These are phyloP conservation scores for Petunia axillaris DNA, from an alignment of 257 asterid species.

Conservation along the genomic window DNA sequence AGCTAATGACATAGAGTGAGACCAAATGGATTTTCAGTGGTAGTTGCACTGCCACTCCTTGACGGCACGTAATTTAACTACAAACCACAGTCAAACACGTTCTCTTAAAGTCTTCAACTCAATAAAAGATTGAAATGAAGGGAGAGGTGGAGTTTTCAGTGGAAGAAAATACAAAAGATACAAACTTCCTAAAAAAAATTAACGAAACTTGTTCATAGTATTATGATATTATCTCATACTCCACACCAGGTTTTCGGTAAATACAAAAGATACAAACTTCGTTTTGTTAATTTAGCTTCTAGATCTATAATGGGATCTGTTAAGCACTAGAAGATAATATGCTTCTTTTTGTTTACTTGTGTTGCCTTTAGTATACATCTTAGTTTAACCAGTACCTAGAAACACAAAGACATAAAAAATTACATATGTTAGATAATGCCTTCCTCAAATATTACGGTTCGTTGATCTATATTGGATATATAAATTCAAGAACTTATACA, in stretches of 20 bases:
- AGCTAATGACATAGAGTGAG: background rate
- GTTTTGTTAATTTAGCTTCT: background rate
- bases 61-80: slow-evolving; percentile 36
- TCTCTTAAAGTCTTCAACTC: background rate
- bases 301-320: background rate
- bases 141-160: too few species aligned
- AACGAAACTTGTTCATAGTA: too few species aligned
- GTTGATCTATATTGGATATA: background rate
- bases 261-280: too few species aligned
- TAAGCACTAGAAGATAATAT: background rate
- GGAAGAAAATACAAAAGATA: too few species aligned
- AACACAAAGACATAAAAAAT: background rate
- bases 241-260: too few species aligned
- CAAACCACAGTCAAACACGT: slow-evolving; percentile 3
- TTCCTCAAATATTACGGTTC: background rate
- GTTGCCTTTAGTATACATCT: background rate
- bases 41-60: slow-evolving; percentile 33
- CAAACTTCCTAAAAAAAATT: too few species aligned
- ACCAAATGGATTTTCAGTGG: slow-evolving; percentile 19
- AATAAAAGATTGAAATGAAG: background rate
- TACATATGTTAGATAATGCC: background rate
- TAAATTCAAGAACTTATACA: background rate
- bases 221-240: too few species aligned
- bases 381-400: background rate
- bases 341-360: background rate